Conservation (phyloP, 768 basidiomycete genomes). For the Scleroderma bovista region DNA sequence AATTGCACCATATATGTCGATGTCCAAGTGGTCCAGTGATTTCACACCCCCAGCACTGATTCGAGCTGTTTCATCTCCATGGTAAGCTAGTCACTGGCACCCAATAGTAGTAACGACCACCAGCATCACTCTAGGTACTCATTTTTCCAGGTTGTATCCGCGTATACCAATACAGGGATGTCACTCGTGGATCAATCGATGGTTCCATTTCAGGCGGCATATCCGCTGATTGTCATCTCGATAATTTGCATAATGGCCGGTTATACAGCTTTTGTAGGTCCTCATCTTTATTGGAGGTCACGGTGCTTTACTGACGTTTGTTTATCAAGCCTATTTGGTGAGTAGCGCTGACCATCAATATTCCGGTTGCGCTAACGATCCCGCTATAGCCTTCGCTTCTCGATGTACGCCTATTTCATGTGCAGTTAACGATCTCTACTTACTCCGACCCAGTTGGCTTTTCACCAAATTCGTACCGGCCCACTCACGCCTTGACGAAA, state of each 20-base stretch:
- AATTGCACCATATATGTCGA: conserved; percentile 76
- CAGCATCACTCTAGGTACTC: conserved; percentile 56
- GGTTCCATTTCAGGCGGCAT: conserved; percentile 86
- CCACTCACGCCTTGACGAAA: conserved; percentile 63
- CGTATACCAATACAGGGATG: conserved; percentile 86
- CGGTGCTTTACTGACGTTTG: background rate
- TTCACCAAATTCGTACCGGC: conserved; percentile 55
- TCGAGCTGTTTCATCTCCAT: conserved; percentile 51
- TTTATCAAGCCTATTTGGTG: conserved; percentile 76
- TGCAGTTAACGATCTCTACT: background rate
- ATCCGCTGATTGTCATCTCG: conserved; percentile 71
- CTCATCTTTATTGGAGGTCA: background rate
- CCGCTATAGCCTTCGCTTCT: conserved; percentile 60
- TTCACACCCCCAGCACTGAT: conserved; percentile 59
- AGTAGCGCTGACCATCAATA: conserved; percentile 27
- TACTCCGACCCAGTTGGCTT: conserved; percentile 54
- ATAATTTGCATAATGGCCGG: conserved; percentile 80
- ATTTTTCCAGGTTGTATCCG: conserved; percentile 76
- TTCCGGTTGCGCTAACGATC: background rate
- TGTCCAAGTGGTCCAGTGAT: conserved; percentile 49
- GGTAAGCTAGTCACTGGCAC: conserved; percentile 41
- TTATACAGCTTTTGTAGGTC: conserved; percentile 88
- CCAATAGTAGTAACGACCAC: background rate
- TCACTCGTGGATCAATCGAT: conserved; percentile 87
- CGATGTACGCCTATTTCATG: conserved; percentile 54